Conservation (phyloP, 1,284 basidiomycete species). For the Leucoagaricus sp. region DNA sequence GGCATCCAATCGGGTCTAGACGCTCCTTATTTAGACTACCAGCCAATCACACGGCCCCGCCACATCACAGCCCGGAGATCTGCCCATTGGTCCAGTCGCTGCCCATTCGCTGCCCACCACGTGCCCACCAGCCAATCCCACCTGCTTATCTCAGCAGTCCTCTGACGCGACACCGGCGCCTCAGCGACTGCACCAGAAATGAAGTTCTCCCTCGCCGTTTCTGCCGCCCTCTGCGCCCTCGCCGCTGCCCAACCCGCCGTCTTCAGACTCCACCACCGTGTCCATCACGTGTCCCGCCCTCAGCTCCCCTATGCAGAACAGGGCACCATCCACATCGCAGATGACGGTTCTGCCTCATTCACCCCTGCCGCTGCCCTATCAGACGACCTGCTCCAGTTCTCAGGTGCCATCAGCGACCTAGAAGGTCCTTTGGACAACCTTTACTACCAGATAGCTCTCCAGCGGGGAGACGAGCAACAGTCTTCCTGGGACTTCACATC, state of each 20-base stretch:
- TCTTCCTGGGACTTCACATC: conserved; percentile 66
- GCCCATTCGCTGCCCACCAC: conserved; percentile 1
- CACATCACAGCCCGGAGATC: background rate
- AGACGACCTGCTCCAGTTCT: conserved; percentile 37
- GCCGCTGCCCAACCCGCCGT: conserved; percentile 27
- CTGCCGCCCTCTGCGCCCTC: conserved; percentile 21
- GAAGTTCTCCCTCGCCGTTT: conserved; percentile 15
- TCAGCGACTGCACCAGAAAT: conserved; percentile 8
- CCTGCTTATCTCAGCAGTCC: conserved; percentile 8
- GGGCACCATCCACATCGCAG: conserved; percentile 33
- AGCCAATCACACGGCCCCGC: background rate
- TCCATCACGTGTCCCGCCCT: conserved; percentile 38
- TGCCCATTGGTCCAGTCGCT: background rate
- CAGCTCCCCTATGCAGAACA: conserved; percentile 35
- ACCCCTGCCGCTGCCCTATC: conserved; percentile 41
- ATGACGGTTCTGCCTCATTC: conserved; percentile 37
- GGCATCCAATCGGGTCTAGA: conserved; percentile 22
- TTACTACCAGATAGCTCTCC: conserved; percentile 73
- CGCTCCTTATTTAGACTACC: conserved; percentile 13
- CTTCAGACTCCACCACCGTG: conserved; percentile 35
- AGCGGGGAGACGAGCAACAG: conserved; percentile 48
- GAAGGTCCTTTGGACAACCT: conserved; percentile 39
- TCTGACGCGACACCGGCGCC: background rate
- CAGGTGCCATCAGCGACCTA: conserved; percentile 28
- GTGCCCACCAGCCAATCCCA: conserved; percentile 22